phyloP scores from a whole-genome alignment of 768 basidiomycete genomes.

The Termitomyces sp. region DNA sequence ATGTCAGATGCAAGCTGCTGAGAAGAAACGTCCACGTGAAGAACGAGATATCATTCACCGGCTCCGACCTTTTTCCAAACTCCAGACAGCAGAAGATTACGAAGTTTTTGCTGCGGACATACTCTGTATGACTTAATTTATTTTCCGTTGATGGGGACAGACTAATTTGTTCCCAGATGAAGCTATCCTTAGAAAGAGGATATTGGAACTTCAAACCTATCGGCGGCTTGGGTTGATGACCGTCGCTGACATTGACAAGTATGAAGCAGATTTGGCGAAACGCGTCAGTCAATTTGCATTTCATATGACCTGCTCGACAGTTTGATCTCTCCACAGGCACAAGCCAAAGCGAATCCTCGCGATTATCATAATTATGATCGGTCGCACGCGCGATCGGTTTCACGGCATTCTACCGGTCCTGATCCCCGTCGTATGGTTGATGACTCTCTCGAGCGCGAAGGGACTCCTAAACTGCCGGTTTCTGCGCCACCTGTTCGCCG shows the following conservation, averaged over 20 bases:
- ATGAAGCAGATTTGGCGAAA: slow-evolving; percentile 68
- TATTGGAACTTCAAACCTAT: slow-evolving; percentile 88
- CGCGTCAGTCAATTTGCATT: slow-evolving; percentile 38
- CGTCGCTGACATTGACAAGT: slow-evolving; percentile 86
- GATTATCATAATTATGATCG: slow-evolving; percentile 53
- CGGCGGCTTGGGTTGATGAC: slow-evolving; percentile 82
- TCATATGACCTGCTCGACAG: slow-evolving; percentile 1
- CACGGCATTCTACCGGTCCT: slow-evolving; percentile 49
- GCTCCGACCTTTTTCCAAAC: slow-evolving; percentile 82
- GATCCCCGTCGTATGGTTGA: slow-evolving; percentile 47
- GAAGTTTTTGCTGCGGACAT: slow-evolving; percentile 86
- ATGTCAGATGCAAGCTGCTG: slow-evolving; percentile 78
- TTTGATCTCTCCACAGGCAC: slow-evolving; percentile 34
- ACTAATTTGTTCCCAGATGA: slow-evolving; percentile 57
- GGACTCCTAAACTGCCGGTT: slow-evolving; percentile 46
- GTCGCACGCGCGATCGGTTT: slow-evolving; percentile 42
- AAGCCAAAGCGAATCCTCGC: slow-evolving; percentile 55
- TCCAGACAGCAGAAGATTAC: slow-evolving; percentile 90
- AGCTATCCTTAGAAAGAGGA: slow-evolving; percentile 77
- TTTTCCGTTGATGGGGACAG: not conserved
- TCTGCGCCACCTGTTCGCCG: slow-evolving; percentile 34
- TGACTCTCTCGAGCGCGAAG: slow-evolving; percentile 57
- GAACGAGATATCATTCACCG: slow-evolving; percentile 89
- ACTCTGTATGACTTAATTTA: slow-evolving; percentile 57
- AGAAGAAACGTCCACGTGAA: slow-evolving; percentile 87